Conservation (phyloP, 2,329 filamentous ascomycete genomes). For the Chlorencoelia australis region DNA sequence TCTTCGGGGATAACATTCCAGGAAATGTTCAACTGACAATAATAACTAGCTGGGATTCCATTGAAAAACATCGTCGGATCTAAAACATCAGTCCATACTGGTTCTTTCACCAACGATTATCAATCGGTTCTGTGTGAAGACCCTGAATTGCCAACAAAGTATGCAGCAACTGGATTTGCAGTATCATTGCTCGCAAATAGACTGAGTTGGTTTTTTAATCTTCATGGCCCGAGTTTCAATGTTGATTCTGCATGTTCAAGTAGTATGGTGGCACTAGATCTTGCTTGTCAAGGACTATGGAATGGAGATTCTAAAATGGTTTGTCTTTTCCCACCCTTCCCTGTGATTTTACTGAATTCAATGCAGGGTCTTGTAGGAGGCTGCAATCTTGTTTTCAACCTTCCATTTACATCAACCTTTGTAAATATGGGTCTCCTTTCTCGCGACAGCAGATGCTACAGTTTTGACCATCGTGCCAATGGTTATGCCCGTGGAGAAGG, state of each 20-base stretch:
- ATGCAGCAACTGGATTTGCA: constrained; percentile 20
- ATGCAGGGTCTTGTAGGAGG: constrained; percentile 1
- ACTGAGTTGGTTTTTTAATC: constrained; percentile 39
- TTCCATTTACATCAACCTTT: constrained; percentile 38
- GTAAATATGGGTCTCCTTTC: constrained; percentile 18
- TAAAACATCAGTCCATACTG: constrained; percentile 37
- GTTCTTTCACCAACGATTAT: constrained; percentile 30
- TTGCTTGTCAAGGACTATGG: constrained; percentile 29
- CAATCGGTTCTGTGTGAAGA: constrained; percentile 1
- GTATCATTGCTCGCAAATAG: constrained; percentile 40
- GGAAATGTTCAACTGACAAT: too few species aligned
- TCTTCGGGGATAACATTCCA: too few species aligned
- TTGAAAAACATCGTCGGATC: constrained; percentile 1
- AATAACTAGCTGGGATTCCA: constrained; percentile 1
- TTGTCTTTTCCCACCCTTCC: too few species aligned
- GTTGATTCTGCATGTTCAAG: constrained; percentile 37
- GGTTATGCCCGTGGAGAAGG: constrained; percentile 58
- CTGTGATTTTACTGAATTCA: too few species aligned
- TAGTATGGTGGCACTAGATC: constrained; percentile 27
- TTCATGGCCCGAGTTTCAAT: constrained; percentile 31
- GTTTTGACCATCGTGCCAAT: constrained; percentile 45
- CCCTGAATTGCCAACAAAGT: background rate
- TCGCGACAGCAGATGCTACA: constrained; percentile 29
- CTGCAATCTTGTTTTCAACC: constrained; percentile 9
- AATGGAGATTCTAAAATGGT: constrained; percentile 33